Evolutionary conservation across 805 yeast genomes (phyloP).

Genomic region (Spathaspora girioi): DNA sequence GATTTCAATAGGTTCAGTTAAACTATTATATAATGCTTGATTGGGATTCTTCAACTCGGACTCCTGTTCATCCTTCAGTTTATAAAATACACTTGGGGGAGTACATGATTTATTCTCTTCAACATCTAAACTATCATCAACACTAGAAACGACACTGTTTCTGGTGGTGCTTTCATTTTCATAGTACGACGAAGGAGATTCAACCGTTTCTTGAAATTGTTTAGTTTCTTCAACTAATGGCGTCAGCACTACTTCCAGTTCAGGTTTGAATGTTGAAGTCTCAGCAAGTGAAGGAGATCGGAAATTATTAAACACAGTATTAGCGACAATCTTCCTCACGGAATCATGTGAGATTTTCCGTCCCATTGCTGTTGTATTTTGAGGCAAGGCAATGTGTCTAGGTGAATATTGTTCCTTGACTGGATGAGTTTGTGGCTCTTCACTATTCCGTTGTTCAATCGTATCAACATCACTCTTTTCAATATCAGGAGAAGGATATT

Average conservation of each 20-base stretch:
- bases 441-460: neutral
- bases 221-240: neutral
- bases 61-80: neutral
- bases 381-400: neutral
- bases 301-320: slow-evolving; percentile 30
- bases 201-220: neutral
- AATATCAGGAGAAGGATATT: neutral
- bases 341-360: slow-evolving; percentile 8
- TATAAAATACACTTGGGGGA: neutral
- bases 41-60: neutral
- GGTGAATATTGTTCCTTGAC: neutral
- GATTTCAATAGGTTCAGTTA: neutral
- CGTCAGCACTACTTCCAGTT: neutral
- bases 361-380: neutral
- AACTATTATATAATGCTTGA: neutral
- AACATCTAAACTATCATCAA: neutral
- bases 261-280: neutral
- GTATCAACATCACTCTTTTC: neutral
- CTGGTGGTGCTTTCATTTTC: neutral
- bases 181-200: neutral
- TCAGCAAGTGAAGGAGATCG: slow-evolving; percentile 12
- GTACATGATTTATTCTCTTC: neutral
- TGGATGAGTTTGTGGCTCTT: neutral
- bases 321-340: slow-evolving; percentile 13
- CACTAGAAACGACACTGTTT: neutral